Conservation (phyloP, 2,329 filamentous ascomycete genomes). For the Cladosporium sp. region DNA sequence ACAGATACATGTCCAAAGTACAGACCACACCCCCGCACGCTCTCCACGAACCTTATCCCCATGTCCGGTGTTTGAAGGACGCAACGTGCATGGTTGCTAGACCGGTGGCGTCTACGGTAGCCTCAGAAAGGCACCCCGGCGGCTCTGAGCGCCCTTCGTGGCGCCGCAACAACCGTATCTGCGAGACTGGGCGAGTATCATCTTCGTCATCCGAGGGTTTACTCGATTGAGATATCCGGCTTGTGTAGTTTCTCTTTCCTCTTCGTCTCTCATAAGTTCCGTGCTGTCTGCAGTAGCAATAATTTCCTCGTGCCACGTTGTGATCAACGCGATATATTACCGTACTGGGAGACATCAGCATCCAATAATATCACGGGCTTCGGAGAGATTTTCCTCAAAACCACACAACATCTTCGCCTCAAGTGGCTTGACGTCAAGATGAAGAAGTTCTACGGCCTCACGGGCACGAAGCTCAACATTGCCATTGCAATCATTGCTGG, state of each 20-base stretch:
- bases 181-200: neutral
- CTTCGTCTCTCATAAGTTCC: neutral
- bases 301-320: too few relatives aligned
- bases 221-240: constrained; percentile 7
- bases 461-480: constrained; percentile 37
- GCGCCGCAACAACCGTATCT: neutral
- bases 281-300: neutral
- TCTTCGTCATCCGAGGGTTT: constrained; percentile 9
- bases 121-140: constrained; percentile 8
- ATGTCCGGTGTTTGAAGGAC: neutral
- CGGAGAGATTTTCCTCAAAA: neutral
- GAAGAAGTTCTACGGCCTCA: constrained; percentile 36
- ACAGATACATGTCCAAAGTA: neutral
- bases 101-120: constrained; percentile 6
- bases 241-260: neutral
- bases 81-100: neutral
- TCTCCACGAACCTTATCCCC: constrained; percentile 7
- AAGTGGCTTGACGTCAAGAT: neutral
- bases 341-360: too few relatives aligned
- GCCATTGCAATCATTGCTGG: constrained; percentile 41
- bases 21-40: neutral
- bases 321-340: too few relatives aligned
- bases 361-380: too few relatives aligned
- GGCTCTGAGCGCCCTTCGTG: neutral
- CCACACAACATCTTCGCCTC: neutral